Conservation (phyloP, 2,329 filamentous ascomycete genomes). For the Talaromyces verruculosus region DNA sequence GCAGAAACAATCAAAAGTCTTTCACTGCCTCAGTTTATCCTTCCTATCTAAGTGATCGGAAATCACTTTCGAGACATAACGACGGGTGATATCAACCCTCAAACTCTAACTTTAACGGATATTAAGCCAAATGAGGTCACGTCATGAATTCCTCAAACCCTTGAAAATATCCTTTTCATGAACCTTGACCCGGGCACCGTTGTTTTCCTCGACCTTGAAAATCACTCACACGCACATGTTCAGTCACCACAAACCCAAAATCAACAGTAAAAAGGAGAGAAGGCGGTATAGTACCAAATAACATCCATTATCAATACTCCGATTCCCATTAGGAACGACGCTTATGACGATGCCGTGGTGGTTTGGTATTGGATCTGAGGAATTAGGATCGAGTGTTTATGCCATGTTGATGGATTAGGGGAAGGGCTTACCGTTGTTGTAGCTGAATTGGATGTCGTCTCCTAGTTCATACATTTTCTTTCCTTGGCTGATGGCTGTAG, state of each 20-base stretch:
- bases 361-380: neutral
- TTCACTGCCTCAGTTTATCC: neutral
- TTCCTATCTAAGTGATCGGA: neutral
- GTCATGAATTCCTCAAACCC: neutral
- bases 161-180: conserved; percentile 19
- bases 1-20: conserved; percentile 13
- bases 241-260: neutral
- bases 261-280: neutral
- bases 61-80: neutral
- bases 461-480: conserved; percentile 12
- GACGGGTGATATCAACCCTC: neutral
- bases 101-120: neutral
- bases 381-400: neutral
- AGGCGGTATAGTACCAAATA: conserved; percentile 11
- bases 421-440: conserved; percentile 2
- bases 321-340: conserved; percentile 7
- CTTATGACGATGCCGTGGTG: conserved; percentile 19
- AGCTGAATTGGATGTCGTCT: conserved; percentile 19
- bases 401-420: neutral
- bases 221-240: neutral
- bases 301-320: conserved; percentile 12
- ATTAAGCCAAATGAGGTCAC: neutral
- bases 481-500: neutral
- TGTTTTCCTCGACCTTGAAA: conserved; percentile 13
- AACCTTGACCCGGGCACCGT: conserved; percentile 17